Base-by-base conservation (phyloP, 805 yeast genomes). In the Scheffersomyces amazonensis region DNA sequence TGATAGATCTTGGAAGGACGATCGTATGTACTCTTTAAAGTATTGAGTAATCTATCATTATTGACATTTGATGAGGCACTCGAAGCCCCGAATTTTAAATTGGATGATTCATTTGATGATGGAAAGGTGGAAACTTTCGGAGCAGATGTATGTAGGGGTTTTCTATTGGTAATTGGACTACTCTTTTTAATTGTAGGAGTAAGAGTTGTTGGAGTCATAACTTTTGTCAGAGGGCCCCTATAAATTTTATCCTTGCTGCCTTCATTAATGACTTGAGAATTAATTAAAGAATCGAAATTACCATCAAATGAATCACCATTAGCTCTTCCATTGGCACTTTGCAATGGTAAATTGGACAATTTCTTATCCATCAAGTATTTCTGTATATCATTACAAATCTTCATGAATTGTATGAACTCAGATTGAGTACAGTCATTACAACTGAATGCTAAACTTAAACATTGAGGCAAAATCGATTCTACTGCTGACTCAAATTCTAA, bases 351-450 rank as follows among this genome's bases (percentile, higher is more conserved):
- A 3, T 47, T 34, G 2, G 41, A 31, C 13, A 58, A 21, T 40
- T 53, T 58, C 41, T 44, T 46, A 12, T 49, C 46, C 3, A 50
- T 42, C 21, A 59, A 42, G 12, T 20, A 40, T 9, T 31, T 40
- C 43, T 59, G 54, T 28, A 64, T 56, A 11, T 48, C 42, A 27
- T 52, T 45, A 13, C 59, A 48, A 18, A 37, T 35, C 1, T 31
- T 29, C 50, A 64, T 54, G 34, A 64, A 63, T 5, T 37, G 38
- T 31, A 54, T 46, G 41, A 69, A 68, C 40, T 68, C 73, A 3
- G 27, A 16, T 34, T 54, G 56, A 20, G 56, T 55, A 42, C 71
- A 66, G 28, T 66, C 70, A 34, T 52, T 55, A 40, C 73, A 67
- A 2, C 68, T 65, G 48, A 67, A 67, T 1, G 60, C 54, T 31